phyloP scores from a whole-genome alignment of 768 basidiomycete genomes.

The Scleroderma citrinum region DNA sequence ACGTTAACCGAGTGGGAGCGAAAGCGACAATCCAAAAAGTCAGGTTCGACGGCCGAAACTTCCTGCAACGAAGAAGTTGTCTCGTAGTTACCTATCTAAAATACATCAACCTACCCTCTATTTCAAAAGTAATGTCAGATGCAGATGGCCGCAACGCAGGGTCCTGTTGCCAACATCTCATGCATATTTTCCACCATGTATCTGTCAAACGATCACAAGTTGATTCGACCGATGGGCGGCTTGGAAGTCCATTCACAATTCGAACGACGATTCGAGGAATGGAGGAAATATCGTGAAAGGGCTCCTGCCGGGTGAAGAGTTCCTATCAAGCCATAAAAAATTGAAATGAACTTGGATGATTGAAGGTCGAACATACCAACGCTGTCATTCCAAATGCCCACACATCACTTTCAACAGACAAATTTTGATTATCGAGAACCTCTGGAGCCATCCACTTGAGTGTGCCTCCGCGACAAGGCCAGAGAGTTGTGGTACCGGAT shows the following conservation, averaged over 20 bases:
- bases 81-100: too few species aligned
- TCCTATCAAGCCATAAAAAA: too few species aligned
- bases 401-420: background rate
- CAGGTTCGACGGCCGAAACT: too few species aligned
- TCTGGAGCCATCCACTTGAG: background rate
- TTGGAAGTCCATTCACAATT: background rate
- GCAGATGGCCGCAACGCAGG: background rate
- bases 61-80: too few species aligned
- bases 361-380: background rate
- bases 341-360: background rate
- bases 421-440: background rate
- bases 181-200: background rate
- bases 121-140: too few species aligned
- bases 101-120: too few species aligned
- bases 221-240: background rate
- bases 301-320: background rate
- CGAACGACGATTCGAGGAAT: background rate
- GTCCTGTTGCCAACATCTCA: background rate
- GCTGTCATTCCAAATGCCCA: background rate
- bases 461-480: background rate
- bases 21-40: too few species aligned
- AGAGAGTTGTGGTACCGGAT: background rate
- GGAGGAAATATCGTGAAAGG: background rate
- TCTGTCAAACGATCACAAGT: background rate
- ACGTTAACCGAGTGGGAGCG: too few species aligned